Base-by-base conservation (phyloP, 805 yeast genomes). In the Geotrichum ghanense region DNA sequence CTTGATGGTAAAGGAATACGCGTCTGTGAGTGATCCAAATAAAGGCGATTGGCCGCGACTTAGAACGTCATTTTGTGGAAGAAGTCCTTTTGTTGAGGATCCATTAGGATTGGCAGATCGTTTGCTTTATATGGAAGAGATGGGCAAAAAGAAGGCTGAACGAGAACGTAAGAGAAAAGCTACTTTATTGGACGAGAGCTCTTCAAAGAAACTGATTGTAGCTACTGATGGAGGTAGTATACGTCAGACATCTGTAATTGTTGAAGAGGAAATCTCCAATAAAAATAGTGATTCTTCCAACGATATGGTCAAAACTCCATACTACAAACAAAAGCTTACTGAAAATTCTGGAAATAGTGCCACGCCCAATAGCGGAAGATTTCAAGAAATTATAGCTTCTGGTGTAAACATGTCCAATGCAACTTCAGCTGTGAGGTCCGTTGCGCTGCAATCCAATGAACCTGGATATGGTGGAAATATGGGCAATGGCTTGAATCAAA, bases 1-100 rank as follows among this genome's bases (percentile, higher is more conserved):
- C 0, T 75, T 87, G 3, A 79, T 89, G 9, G 69, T 79, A 4
- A 73, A 89, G 55, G 97, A 92, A 63, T 92, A 95, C 95, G 47
- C 41, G 34, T 40, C 45, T 41, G 41, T 48, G 9, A 50, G 58
- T 14, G 71, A 69, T 56, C 52, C 66, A 46, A 56, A 56, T 47
- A 66, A 67, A 46, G 71, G 66, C 52, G 59, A 69, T 24, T 73
- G 76, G 77, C 94, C 95, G 2, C 75, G 70, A 46, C 64, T 86
- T 26, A 70, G 75, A 52, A 63, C 69, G 12, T 76, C 87, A 0
- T 70, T 82, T 2, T 78, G 76, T 55, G 96, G 96, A 4, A 75
- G 83, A 55, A 79, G 95, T 50, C 86, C 95, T 3, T 90, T 90
- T 65, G 71, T 82, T n/a, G 43, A 26, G 23, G 45, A 45, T 20